Conservation (phyloP, 2,329 filamentous ascomycete species). For the Pseudogymnoascus sp. region DNA sequence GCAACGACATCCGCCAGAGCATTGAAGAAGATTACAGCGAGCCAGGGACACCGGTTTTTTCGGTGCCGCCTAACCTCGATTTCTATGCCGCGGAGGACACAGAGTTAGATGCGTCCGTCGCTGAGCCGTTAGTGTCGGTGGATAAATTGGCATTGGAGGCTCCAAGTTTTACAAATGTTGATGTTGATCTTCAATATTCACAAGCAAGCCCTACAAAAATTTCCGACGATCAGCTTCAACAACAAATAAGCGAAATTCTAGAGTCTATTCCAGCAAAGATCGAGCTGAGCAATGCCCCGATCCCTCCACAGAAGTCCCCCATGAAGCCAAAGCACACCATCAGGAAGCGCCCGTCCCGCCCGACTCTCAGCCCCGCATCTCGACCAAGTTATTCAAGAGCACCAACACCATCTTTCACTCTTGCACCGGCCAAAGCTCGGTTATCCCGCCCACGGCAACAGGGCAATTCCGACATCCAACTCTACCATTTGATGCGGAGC, state of each 20-base stretch:
- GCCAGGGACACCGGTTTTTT: neutral
- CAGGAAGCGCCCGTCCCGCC: constrained; percentile 21
- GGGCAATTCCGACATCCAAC: constrained; percentile 67
- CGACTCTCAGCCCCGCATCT: constrained; percentile 24
- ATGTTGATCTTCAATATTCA: constrained; percentile 18
- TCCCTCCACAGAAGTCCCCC: constrained; percentile 20
- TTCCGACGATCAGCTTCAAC: constrained; percentile 62
- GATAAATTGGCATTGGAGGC: constrained; percentile 17
- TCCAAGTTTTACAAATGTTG: constrained; percentile 21
- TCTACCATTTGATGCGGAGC: constrained; percentile 83
- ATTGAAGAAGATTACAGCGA: neutral
- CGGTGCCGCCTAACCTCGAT: neutral
- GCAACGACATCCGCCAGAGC: neutral
- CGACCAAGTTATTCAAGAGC: constrained; percentile 37
- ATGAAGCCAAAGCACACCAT: neutral
- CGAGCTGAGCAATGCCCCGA: constrained; percentile 36
- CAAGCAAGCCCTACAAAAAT: constrained; percentile 21
- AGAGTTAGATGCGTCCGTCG: neutral
- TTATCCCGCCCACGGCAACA: constrained; percentile 39
- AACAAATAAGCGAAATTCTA: constrained; percentile 73
- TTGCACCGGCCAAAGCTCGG: constrained; percentile 54
- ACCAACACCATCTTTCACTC: constrained; percentile 59
- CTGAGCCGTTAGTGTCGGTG: neutral
- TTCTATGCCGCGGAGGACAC: neutral
- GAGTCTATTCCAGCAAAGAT: constrained; percentile 74